A percentile compares a stretch with the other conserved stretches of the same genome.
Evolutionary conservation across 2,329 filamentous ascomycete genomes (phyloP).

Genomic region (Fusarium sp.): DNA sequence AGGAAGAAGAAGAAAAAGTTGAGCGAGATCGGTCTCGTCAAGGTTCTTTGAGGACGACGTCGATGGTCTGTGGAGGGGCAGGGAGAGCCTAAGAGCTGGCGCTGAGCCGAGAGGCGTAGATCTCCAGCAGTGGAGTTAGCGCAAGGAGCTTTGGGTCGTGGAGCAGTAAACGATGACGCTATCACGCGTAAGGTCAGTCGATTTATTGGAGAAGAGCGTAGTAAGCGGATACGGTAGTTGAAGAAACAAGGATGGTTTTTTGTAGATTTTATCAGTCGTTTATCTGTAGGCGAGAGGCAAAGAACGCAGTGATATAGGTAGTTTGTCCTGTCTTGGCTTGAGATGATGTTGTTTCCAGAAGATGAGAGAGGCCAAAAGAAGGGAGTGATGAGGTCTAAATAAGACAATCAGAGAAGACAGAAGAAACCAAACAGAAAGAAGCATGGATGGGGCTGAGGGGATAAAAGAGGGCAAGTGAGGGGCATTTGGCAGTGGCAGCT

Average conservation of each 20-base stretch:
- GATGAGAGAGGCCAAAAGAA: background rate
- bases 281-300: background rate
- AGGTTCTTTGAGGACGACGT: constrained; percentile 31
- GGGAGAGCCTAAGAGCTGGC: constrained; percentile 38
- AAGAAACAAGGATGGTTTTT: constrained; percentile 20
- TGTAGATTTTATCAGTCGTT: constrained; percentile 11
- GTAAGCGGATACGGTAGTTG: constrained; percentile 23
- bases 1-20: constrained; percentile 13
- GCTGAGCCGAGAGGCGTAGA: constrained; percentile 35
- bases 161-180: constrained; percentile 41
- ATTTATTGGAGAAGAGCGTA: constrained; percentile 41
- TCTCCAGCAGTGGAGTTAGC: constrained; percentile 44
- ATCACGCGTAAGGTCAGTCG: constrained; percentile 42
- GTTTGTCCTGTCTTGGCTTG: background rate
- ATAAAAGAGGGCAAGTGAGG: constrained; percentile 30
- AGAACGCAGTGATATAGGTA: background rate
- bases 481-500: constrained; percentile 19
- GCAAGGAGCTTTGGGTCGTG: constrained; percentile 39
- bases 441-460: constrained; percentile 22
- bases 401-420: constrained; percentile 16
- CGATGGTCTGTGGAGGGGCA: constrained; percentile 42
- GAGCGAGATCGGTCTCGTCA: constrained; percentile 26
- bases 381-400: constrained; percentile 17
- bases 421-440: constrained; percentile 21
- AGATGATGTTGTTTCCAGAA: background rate